Conservation (phyloP, 2,329 filamentous ascomycete genomes). For the Plectosphaerella cucumerina region DNA sequence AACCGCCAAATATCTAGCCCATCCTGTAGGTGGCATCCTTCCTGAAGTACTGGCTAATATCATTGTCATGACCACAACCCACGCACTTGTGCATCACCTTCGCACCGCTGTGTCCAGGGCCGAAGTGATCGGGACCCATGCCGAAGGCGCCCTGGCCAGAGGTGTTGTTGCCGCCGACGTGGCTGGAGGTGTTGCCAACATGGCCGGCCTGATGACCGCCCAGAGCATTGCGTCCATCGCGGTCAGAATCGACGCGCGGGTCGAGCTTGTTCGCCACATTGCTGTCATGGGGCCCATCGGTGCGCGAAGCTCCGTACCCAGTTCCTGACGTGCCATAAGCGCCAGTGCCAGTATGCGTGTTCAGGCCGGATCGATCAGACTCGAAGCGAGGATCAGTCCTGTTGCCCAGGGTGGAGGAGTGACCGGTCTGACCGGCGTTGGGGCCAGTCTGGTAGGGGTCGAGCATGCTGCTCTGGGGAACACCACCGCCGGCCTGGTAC, state of each 20-base stretch:
- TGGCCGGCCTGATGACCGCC: constrained; percentile 1
- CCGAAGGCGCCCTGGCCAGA: constrained; percentile 4
- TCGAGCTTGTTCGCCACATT: constrained; percentile 1
- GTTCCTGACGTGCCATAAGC: background rate
- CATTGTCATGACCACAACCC: constrained; percentile 12
- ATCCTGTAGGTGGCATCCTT: constrained; percentile 12
- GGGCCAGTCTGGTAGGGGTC: constrained; percentile 7
- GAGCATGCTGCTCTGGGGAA: constrained; percentile 10
- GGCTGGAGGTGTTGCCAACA: constrained; percentile 5
- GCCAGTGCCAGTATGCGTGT: background rate
- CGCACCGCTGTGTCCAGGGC: constrained; percentile 12
- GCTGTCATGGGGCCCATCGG: constrained; percentile 3
- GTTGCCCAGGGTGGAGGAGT: constrained; percentile 3
- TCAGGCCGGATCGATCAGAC: constrained; percentile 6
- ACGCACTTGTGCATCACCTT: constrained; percentile 13
- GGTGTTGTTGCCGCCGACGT: too few species aligned
- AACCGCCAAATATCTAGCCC: background rate
- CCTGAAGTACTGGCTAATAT: constrained; percentile 15
- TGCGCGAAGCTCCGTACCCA: background rate
- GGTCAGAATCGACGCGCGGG: constrained; percentile 4
- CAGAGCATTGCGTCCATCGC: background rate
- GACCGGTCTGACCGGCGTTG: constrained; percentile 1
- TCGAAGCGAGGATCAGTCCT: constrained; percentile 7
- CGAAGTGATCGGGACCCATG: constrained; percentile 12
- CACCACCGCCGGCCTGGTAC: constrained; percentile 2